These are phyloP conservation scores for Adansonia madagascariensis DNA, from an alignment of 441 rosid species.

Conservation along the genomic window DNA sequence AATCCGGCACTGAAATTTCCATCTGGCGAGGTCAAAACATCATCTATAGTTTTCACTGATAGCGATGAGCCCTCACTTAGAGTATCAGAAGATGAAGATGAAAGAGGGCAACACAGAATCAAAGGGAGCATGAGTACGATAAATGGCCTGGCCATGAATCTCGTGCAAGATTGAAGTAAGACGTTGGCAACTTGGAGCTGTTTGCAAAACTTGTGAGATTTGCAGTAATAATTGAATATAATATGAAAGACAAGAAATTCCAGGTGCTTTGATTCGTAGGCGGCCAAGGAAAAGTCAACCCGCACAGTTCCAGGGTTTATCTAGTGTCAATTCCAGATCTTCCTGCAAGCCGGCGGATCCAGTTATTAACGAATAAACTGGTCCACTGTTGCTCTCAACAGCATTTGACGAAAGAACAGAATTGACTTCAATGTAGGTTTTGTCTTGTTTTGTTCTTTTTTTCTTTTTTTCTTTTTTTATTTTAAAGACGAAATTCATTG, in stretches of 20 bases:
- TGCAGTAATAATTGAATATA: not conserved
- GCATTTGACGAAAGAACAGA: not conserved
- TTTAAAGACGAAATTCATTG: not conserved
- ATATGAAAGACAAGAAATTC: not conserved
- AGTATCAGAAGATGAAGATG: not conserved
- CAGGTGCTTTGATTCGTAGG: not conserved
- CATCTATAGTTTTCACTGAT: not conserved
- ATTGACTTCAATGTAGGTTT: not conserved
- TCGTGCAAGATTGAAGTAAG: not conserved
- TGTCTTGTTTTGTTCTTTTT: not conserved
- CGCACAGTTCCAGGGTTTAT: not conserved
- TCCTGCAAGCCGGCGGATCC: not conserved
- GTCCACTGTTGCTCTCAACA: not conserved
- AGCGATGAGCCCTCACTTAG: not conserved
- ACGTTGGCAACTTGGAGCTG: not conserved
- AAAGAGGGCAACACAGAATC: not conserved
- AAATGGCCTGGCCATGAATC: not conserved
- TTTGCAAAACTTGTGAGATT: not conserved
- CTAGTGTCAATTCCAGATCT: not conserved
- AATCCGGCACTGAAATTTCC: slow-evolving; percentile 13
- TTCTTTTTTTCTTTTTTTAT: too few relatives aligned
- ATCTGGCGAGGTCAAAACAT: slow-evolving; percentile 12
- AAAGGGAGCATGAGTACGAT: not conserved
- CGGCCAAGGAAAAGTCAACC: not conserved
- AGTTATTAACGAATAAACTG: not conserved